Evolutionary conservation across 345 rosid species (phyloP), one percentile per base, ranked within the genome.

Genomic region (Acer negundo): DNA sequence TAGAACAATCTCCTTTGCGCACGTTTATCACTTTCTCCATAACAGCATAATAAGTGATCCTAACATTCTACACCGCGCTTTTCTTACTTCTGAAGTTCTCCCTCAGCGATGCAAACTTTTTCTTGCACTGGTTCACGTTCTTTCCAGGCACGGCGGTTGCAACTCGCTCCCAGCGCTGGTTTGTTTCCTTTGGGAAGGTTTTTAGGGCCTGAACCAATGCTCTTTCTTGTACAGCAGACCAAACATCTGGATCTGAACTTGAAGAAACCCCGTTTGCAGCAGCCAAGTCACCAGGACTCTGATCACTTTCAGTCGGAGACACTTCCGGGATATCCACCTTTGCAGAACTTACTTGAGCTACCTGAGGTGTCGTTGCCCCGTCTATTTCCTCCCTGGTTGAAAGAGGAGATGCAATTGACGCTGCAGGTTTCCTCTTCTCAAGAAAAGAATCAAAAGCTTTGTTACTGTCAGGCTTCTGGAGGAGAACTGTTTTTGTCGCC

Each of bases 71-170:
- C 53, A 38, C 82, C 3, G 82, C 76, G 20, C 35, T 86, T 85
- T 93, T 93, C 91, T 93, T 91, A 91, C 61, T 95, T 83, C 98
- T 87, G 73, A 97, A 90, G 81, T 68, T 90, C 80, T 94, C 99
- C 87, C 90, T 94, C 66, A 97, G 86, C 78, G 71, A 78, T 31
- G 97, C 85, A 77, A 94, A 89, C 74, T 97, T 94, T 86, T 90
- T 97, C 96, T 90, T 94, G 93, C 98, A 97, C 61, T 94, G 99
- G 77, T 83, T 90, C 83, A 91, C 79, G 6, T 95, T 91, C 82
- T 90, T 97, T 77, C 99, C 97, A 22, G 98, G 99, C 77, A 97
- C 97, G 20, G 99, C 97, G 55, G 99, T 87, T 62, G 97, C 95
- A 67, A 97, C 97, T 79, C 99, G 79, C 90, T 97, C 99, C 99